Evolutionary conservation across 140 eudicot genomes (phyloP).

Genomic region (Stevia rebaudiana): DNA sequence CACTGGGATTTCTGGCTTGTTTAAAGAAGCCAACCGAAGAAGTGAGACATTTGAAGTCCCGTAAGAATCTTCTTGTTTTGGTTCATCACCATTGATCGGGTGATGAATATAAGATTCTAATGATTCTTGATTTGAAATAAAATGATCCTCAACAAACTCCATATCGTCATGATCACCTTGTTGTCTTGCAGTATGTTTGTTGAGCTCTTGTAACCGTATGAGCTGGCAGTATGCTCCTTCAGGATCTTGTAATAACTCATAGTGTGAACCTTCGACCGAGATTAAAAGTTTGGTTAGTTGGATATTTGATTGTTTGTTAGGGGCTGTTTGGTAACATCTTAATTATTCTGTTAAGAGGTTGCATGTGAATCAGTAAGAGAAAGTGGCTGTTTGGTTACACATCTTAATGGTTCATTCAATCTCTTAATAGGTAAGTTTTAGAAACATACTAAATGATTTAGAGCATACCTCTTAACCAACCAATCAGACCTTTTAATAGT

Average conservation of each 20-base stretch:
- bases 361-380: too few species aligned
- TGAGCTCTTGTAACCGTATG: constrained; percentile 34
- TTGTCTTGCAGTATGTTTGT: neutral
- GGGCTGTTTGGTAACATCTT: too few species aligned
- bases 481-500: too few species aligned
- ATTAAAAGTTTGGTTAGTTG: too few species aligned
- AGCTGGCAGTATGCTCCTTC: constrained; percentile 52
- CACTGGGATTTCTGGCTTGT: constrained; percentile 53
- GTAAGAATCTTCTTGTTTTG: neutral
- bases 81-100: constrained; percentile 10
- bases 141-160: constrained; percentile 2
- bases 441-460: too few species aligned
- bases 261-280: constrained; percentile 54
- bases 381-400: neutral
- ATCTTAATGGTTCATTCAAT: too few species aligned
- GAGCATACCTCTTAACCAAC: too few species aligned
- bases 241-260: constrained; percentile 43
- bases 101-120: constrained; percentile 22
- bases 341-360: too few species aligned
- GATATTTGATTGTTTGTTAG: too few species aligned
- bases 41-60: neutral
- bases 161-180: constrained; percentile 5
- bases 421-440: too few species aligned
- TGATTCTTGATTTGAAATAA: constrained; percentile 14
- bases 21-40: constrained; percentile 49